A percentile compares a stretch with the other conserved stretches of the same genome.
Evolutionary conservation across 148 eudicot genomes (phyloP).

Genomic region (Rhododendron mucronatum): DNA sequence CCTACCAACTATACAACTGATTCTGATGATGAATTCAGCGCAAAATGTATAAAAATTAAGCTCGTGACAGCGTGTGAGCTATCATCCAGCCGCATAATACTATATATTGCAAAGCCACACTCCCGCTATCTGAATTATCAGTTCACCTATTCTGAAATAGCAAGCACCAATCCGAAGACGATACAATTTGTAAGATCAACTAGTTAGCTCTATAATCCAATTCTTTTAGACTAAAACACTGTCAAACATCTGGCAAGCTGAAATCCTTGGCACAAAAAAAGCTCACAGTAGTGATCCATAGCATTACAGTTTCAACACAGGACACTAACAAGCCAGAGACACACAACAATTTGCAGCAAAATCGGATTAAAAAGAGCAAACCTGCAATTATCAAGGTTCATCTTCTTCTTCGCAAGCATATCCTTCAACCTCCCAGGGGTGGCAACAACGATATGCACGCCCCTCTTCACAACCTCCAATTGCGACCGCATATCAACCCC

Average conservation of each 20-base stretch:
- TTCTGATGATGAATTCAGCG: not conserved
- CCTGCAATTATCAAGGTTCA: conserved; percentile 73
- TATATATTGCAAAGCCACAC: not conserved
- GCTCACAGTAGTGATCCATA: not conserved
- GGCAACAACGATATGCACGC: conserved; percentile 93
- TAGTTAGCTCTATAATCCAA: not conserved
- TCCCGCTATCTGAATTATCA: not conserved
- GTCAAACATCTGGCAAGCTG: not conserved
- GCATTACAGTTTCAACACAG: not conserved
- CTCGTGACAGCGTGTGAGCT: not conserved
- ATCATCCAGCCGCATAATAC: not conserved
- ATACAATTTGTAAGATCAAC: not conserved
- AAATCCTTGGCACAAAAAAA: not conserved
- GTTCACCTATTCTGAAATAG: not conserved
- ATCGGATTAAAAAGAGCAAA: conserved; percentile 6
- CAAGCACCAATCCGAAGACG: not conserved
- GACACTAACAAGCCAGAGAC: not conserved
- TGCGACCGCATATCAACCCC: conserved; percentile 82
- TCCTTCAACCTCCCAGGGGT: conserved; percentile 98
- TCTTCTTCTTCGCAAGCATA: conserved; percentile 73
- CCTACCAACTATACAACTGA: not conserved
- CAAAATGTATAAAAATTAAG: not conserved
- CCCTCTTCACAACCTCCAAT: conserved; percentile 64
- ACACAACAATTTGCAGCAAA: not conserved
- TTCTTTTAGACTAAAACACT: not conserved